Evolutionary conservation across 139 green algal species (phyloP).

Genomic region (Chlamydomonas sphaeroides): DNA sequence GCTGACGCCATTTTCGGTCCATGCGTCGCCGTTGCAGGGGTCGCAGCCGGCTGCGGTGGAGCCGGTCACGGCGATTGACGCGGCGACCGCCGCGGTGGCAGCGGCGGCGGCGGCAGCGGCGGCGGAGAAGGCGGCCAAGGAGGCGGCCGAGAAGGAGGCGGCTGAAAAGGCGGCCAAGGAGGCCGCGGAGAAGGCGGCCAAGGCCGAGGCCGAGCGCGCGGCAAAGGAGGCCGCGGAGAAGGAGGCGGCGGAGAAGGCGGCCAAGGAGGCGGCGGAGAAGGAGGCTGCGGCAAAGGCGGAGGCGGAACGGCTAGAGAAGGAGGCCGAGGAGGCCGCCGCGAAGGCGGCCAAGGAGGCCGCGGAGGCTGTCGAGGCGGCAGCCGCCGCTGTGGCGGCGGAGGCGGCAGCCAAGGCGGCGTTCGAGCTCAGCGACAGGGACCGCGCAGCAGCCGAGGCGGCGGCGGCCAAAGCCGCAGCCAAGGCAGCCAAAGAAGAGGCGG

Average conservation of each 20-base stretch:
- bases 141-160: neutral
- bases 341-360: neutral
- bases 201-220: neutral
- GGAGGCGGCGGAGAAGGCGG: neutral
- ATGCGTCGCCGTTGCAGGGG: no score
- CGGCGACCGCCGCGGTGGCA: neutral
- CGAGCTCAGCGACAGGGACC: no score
- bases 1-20: no score
- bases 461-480: neutral
- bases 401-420: neutral
- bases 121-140: neutral
- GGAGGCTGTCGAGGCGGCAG: neutral
- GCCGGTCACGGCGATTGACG: neutral
- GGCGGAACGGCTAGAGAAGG: neutral
- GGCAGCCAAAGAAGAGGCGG: neutral
- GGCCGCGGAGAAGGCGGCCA: neutral
- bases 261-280: neutral
- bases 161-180: neutral
- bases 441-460: no score
- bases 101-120: neutral
- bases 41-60: no score
- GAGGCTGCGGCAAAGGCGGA: neutral
- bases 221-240: neutral
- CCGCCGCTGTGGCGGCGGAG: neutral
- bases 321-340: neutral